Percentiles rank a stretch among this genome's conserved stretches.
These are phyloP conservation scores for Talaromyces sp. DNA, from an alignment of 2,329 filamentous ascomycete species.

Conservation along the genomic window DNA sequence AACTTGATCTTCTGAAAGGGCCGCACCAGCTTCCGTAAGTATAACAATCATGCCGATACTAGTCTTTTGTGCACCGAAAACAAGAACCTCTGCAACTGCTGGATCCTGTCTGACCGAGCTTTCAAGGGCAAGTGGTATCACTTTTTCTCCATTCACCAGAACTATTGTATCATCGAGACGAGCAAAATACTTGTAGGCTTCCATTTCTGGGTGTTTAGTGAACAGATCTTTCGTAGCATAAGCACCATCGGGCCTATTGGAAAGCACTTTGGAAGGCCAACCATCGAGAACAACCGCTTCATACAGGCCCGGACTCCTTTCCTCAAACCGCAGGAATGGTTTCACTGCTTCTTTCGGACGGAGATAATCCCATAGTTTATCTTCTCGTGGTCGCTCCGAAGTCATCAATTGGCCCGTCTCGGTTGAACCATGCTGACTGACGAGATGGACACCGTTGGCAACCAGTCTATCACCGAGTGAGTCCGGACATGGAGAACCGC, in stretches of 20 bases:
- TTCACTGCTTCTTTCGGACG: conserved; percentile 38
- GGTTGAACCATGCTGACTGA: conserved; percentile 56
- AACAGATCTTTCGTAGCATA: conserved; percentile 51
- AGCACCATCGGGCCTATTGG: conserved; percentile 44
- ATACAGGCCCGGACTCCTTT: conserved; percentile 26
- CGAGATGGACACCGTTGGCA: conserved; percentile 50
- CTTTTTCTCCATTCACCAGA: conserved; percentile 20
- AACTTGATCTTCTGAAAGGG: conserved; percentile 43
- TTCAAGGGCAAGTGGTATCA: conserved; percentile 19
- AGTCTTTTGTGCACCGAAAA: conserved; percentile 18
- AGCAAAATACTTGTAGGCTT: conserved; percentile 30
- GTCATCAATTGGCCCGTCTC: conserved; percentile 61
- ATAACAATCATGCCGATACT: conserved; percentile 45
- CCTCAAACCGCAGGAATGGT: conserved; percentile 40
- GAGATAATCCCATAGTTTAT: conserved; percentile 60
- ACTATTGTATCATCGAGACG: conserved; percentile 16
- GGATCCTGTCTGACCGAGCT: conserved; percentile 15
- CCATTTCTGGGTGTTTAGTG: conserved; percentile 32
- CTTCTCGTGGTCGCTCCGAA: conserved; percentile 49
- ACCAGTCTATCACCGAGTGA: conserved; percentile 53
- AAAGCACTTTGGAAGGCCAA: conserved; percentile 37
- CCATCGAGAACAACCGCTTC: conserved; percentile 35
- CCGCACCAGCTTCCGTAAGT: conserved; percentile 41
- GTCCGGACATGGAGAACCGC: conserved; percentile 56
- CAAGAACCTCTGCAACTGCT: conserved; percentile 11